phyloP scores from a whole-genome alignment of 1,284 basidiomycete species.

The Malassezia sympodialis region DNA sequence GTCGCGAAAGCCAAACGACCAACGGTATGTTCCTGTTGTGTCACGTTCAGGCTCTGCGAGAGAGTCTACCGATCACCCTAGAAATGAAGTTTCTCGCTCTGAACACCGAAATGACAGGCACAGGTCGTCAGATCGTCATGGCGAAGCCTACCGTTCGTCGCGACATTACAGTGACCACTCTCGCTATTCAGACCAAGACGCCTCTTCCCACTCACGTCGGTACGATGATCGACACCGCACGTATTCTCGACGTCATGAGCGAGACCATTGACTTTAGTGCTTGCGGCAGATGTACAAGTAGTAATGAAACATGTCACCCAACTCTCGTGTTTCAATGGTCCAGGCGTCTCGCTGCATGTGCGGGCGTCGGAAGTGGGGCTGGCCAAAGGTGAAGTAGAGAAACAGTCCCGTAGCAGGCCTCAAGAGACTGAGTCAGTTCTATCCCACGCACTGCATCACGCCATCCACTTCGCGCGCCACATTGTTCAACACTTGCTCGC shows the following conservation, averaged over 20 bases:
- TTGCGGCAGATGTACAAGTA: slow-evolving; percentile 35
- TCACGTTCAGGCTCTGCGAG: neutral
- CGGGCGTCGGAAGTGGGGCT: slow-evolving; percentile 35
- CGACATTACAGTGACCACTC: neutral
- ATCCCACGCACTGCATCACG: slow-evolving; percentile 22
- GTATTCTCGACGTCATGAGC: neutral
- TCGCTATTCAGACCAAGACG: neutral
- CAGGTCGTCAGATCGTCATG: neutral
- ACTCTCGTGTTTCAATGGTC: slow-evolving; percentile 24
- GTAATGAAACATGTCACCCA: slow-evolving; percentile 42
- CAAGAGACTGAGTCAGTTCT: slow-evolving; percentile 16
- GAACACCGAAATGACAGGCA: neutral
- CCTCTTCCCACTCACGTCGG: neutral
- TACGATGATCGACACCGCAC: neutral
- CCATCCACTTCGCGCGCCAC: slow-evolving; percentile 32
- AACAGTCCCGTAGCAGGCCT: slow-evolving; percentile 25
- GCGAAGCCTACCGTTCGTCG: neutral
- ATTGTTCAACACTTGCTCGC: slow-evolving; percentile 21
- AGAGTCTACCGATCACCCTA: neutral
- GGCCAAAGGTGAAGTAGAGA: slow-evolving; percentile 44
- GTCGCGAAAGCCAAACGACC: neutral
- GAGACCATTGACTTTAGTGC: neutral
- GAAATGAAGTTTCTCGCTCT: neutral
- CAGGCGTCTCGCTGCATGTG: slow-evolving; percentile 28
- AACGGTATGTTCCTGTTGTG: slow-evolving; percentile 2